Evolutionary conservation across 1,284 basidiomycete species (phyloP), one percentile per base, ranked within the genome.

Genomic region (Lignosus rhinocerotis): DNA sequence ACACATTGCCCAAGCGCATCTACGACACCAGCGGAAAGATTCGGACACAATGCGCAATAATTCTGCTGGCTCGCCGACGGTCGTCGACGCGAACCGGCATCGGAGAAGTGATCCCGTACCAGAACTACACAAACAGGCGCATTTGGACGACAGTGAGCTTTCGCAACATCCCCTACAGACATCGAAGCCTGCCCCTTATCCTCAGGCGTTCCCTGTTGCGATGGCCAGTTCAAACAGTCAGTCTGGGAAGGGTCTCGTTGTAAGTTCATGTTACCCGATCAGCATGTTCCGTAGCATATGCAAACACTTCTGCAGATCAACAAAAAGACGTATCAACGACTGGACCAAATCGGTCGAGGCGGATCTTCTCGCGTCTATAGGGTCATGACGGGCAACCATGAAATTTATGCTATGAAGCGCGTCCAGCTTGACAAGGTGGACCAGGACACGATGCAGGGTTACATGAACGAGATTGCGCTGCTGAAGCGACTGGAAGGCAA

Each of bases 311-410:
- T 53, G 25, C 48, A 85, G 86, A 88, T 94, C 31, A 96, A 96
- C 75, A 90, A 87, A 68, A 88, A 86, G 66, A 74, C 80, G 0
- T 97, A 96, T 65, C 86, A 87, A 21, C 86, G 93, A 1, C 80
- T 96, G 1, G 93, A 95, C 63, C 77, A 94, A 71, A 87, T 98
- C 54, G 95, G 95, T 41, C 92, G 90, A 69, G 95, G 95, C 41
- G 95, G 95, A 0, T 91, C 93, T 9, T 96, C 94, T n/a, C 89
- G 92, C 53, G 95, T 97, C 19, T 97, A 89, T 73, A 90, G 93
- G 31, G 94, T 96, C 11, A 82, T 96, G 69, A 90, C 85, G 68
- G 78, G 81, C 25, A 77, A 80, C 50, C 90, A 90, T 69, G 87
- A 91, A 67, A 80, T 96, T 42, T 93, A 84, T 67, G 95, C 95